These are phyloP conservation scores for Blastocladiella emersonii DNA, from an alignment of 371 early-diverging fungal species.

Conservation along the genomic window DNA sequence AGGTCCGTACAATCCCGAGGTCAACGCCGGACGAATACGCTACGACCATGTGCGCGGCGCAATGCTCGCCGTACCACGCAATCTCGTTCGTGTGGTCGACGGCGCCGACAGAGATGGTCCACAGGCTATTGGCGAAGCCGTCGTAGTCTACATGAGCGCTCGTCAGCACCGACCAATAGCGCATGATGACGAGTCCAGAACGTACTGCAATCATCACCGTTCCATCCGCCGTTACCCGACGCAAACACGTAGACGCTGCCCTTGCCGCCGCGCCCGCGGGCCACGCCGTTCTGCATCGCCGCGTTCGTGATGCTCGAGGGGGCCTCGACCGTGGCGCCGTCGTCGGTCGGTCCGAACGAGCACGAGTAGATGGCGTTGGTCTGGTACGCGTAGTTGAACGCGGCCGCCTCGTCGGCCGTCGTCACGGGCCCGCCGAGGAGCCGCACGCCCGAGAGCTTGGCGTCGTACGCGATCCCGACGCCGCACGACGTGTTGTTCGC, in stretches of 20 bases:
- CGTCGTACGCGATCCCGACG: conserved; percentile 80
- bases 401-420: conserved; percentile 77
- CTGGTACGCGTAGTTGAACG: conserved; percentile 74
- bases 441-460: conserved; percentile 78
- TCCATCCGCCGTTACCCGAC: conserved; percentile 76
- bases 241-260: conserved; percentile 90
- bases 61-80: conserved; percentile 78
- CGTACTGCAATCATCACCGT: conserved; percentile 67
- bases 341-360: conserved; percentile 90
- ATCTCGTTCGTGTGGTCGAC: conserved; percentile 57
- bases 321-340: conserved; percentile 75
- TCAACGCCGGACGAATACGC: conserved; percentile 71
- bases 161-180: too few species aligned
- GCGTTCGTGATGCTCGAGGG: conserved; percentile 62
- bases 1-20: conserved; percentile 50
- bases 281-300: conserved; percentile 68
- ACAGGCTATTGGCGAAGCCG: conserved; percentile 90
- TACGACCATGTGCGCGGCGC: conserved; percentile 74
- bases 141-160: conserved; percentile 48
- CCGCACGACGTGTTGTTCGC: conserved; percentile 75
- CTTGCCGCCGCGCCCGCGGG: conserved; percentile 66
- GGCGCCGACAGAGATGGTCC: conserved; percentile 87
- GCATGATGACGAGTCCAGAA: too few species aligned
- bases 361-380: conserved; percentile 87
- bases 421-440: conserved; percentile 79